Evolutionary conservation across 2,329 filamentous ascomycete genomes (phyloP).

Genomic region (Balansia obtecta): DNA sequence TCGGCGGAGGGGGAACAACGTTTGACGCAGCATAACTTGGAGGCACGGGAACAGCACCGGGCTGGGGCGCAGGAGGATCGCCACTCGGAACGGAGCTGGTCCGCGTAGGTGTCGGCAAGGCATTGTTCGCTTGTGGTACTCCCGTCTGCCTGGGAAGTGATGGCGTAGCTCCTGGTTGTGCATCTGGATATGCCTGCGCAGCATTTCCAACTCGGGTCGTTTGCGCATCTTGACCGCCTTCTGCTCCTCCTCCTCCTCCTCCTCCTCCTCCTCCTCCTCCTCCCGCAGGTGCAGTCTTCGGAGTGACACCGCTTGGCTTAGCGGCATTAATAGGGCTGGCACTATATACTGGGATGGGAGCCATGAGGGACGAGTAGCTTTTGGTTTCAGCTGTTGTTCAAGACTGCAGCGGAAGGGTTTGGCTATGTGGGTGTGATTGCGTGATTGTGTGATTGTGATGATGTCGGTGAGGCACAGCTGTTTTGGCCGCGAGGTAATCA

Average conservation of each 20-base stretch:
- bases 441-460: neutral
- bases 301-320: conserved; percentile 37
- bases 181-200: conserved; percentile 24
- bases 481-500: neutral
- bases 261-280: neutral
- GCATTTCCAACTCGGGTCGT: neutral
- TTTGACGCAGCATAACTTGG: conserved; percentile 12
- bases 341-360: conserved; percentile 47
- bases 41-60: conserved; percentile 39
- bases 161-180: conserved; percentile 35
- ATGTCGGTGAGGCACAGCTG: neutral
- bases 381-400: neutral
- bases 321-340: conserved; percentile 45
- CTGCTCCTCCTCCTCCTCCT: neutral
- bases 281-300: conserved; percentile 24
- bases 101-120: conserved; percentile 31
- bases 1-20: conserved; percentile 37
- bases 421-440: neutral
- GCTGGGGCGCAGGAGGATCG: conserved; percentile 42
- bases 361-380: conserved; percentile 29
- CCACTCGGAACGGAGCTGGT: conserved; percentile 13
- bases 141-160: conserved; percentile 31
- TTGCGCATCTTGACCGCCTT: conserved; percentile 1
- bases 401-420: neutral
- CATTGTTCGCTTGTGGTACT: conserved; percentile 20